Base-by-base conservation (phyloP, 2,329 filamentous ascomycete species). In the Ophiosphaerella narmari region DNA sequence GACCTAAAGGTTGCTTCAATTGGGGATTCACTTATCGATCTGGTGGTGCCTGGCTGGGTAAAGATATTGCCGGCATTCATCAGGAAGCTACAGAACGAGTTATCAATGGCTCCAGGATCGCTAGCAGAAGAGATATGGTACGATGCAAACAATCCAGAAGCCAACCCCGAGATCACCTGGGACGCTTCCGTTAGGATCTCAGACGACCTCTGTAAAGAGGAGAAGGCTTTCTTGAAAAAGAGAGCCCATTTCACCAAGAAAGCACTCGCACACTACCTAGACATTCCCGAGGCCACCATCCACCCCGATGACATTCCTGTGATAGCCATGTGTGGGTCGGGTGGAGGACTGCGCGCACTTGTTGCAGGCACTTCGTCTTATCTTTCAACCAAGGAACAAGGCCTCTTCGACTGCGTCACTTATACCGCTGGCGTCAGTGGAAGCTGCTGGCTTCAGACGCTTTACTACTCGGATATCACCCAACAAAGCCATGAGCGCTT, bases 401-500 rank as follows among this genome's bases (percentile, higher is more conserved):
- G 94, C 0, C 78, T 99, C 0, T 95, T 96, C 70, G 92, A 97
- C 73, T 97, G 94, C 69, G 83, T 90, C 9, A 97, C 92, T 1
- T 99, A 99, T 67, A 96, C 91, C 0, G 91, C 93, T 5, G 94
- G 94, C 1, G 94, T 99, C 41, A 97, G 91, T 68, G 94, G 94
- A 0, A 95, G 90, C 57, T 97, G 94, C 72, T 99, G 94, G 94
- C 80, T 97, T 5, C 93, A 97, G 71, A 81, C 89, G 0, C 80
- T 99, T 4, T 96, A 90, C 68, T 86, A 94, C 66, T 93, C 90
- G 0, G 90, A 90, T 0, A 81, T 97, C 48, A 82, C 87, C 0
- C 79, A 81, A 13, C 84, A 86, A 46, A 85, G 83, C 54, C 83
- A 96, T 60, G 77, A 81, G 18, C 83, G 80, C 33, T 80, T 96